Percentiles rank a stretch among this genome's conserved stretches.
phyloP scores from a whole-genome alignment of 371 early-diverging fungal genomes.

The Lichtheimia ramosa region DNA sequence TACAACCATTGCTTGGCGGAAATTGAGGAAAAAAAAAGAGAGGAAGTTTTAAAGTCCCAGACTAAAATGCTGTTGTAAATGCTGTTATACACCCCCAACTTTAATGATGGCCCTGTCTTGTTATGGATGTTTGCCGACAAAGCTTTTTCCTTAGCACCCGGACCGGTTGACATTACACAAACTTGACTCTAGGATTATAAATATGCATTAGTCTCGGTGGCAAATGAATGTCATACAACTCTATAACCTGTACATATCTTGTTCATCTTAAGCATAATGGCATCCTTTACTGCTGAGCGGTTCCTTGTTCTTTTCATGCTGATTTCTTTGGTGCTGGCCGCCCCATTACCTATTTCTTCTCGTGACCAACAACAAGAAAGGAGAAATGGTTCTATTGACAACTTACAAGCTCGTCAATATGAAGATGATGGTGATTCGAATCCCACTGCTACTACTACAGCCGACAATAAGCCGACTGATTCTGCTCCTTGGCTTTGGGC shows the following conservation, averaged over 20 bases:
- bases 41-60: not conserved
- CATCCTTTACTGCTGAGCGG: no score
- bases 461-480: constrained; percentile 37
- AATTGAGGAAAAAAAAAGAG: not conserved
- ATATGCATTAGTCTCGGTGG: no score
- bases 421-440: not conserved
- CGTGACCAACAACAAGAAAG: not conserved
- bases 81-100: not conserved
- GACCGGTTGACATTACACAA: no score
- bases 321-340: constrained; percentile 7
- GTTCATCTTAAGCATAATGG: no score
- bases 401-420: not conserved
- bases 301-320: not conserved
- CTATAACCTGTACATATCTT: no score
- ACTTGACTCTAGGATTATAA: no score
- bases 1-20: not conserved
- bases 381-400: not conserved
- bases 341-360: constrained; percentile 2
- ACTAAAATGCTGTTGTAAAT: not conserved
- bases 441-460: constrained; percentile 6
- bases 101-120: not conserved
- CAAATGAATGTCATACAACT: no score
- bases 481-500: constrained; percentile 23
- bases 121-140: no score
- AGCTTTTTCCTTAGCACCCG: no score